A percentile compares a stretch with the other conserved stretches of the same genome.
These are phyloP conservation scores for Ceriops tagal DNA, from an alignment of 345 rosid genomes.

Conservation along the genomic window DNA sequence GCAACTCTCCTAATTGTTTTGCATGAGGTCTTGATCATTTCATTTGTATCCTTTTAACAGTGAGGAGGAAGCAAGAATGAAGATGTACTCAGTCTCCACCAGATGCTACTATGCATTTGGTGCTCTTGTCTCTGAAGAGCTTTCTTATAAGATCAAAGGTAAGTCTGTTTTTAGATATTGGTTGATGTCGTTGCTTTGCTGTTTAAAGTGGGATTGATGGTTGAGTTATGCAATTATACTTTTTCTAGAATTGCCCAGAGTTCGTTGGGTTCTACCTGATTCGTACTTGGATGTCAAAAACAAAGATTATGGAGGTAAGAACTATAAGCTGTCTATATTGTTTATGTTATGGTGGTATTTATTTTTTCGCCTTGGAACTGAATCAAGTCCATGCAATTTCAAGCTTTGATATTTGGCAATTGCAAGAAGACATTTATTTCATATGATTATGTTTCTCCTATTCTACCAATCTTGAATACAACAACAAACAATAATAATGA, in stretches of 20 bases:
- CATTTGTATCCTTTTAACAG: neutral
- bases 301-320: constrained; percentile 36
- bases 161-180: neutral
- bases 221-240: neutral
- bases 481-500: too few species aligned
- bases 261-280: constrained; percentile 44
- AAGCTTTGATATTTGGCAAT: too few species aligned
- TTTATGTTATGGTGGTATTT: neutral
- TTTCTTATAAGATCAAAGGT: constrained; percentile 38
- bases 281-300: constrained; percentile 30
- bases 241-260: constrained; percentile 40
- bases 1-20: too few species aligned
- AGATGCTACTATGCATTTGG: constrained; percentile 46
- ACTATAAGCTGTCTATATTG: neutral
- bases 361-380: neutral
- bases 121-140: constrained; percentile 29
- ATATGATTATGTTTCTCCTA: too few species aligned
- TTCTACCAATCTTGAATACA: too few species aligned
- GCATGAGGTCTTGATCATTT: too few species aligned
- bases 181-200: neutral
- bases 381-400: too few species aligned
- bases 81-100: constrained; percentile 50
- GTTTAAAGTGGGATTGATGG: neutral
- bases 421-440: too few species aligned
- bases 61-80: constrained; percentile 37